A percentile compares a stretch with the other conserved stretches of the same genome.
These are phyloP conservation scores for Trypanosoma scelopori DNA, from an alignment of 208 protist species.

Conservation along the genomic window DNA sequence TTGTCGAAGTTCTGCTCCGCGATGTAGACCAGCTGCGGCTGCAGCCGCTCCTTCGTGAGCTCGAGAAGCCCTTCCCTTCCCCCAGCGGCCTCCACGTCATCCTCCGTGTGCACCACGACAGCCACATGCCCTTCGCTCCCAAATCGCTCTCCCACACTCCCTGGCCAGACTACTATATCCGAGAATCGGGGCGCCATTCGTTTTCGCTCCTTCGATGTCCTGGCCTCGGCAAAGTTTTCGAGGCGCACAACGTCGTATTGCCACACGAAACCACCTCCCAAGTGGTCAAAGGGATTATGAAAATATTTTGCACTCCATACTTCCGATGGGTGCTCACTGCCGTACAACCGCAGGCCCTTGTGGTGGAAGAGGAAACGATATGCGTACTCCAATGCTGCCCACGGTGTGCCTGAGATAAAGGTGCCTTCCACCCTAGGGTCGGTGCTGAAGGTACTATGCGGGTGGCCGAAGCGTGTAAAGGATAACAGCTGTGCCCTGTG, in stretches of 20 bases:
- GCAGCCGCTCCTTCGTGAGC: constrained; percentile 37
- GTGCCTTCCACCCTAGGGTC: neutral
- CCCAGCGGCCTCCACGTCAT: constrained; percentile 46
- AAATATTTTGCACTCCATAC: constrained; percentile 42
- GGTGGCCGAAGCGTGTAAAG: neutral
- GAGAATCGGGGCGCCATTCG: constrained; percentile 40
- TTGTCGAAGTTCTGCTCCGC: constrained; percentile 75
- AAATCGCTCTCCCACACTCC: constrained; percentile 8
- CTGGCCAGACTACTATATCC: constrained; percentile 47
- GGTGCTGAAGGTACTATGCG: neutral
- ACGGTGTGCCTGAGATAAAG: constrained; percentile 42
- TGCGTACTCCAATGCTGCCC: constrained; percentile 45
- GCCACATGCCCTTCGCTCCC: constrained; percentile 38
- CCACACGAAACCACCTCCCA: neutral
- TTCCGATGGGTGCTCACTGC: constrained; percentile 25
- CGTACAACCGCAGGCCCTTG: constrained; percentile 32
- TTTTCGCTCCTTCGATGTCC: constrained; percentile 38
- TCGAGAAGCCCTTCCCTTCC: constrained; percentile 31
- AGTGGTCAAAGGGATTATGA: constrained; percentile 36
- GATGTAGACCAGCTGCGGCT: constrained; percentile 60
- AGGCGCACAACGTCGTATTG: constrained; percentile 5
- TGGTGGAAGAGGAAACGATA: constrained; percentile 51
- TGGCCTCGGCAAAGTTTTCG: constrained; percentile 37
- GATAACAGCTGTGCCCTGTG: neutral
- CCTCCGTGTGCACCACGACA: constrained; percentile 58